Percentiles rank a stretch among this genome's conserved stretches.
phyloP scores from a whole-genome alignment of 2,329 filamentous ascomycete genomes.

The Aspergillus phoenicis region DNA sequence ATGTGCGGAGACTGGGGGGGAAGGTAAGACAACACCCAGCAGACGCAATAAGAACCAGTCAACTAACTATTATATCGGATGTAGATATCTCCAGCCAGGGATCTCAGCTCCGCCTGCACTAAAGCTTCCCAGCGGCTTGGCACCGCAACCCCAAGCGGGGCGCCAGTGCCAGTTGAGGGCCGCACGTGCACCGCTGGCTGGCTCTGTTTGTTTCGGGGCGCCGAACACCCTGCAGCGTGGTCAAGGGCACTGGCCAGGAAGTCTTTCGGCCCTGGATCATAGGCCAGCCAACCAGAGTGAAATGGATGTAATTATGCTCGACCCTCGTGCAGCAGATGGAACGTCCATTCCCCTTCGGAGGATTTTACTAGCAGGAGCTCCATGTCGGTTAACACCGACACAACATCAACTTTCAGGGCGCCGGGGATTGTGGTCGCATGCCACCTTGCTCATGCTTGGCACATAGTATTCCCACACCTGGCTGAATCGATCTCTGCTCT shows the following conservation, averaged over 20 bases:
- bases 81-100: not conserved
- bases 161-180: not conserved
- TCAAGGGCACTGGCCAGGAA: not conserved
- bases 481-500: not conserved
- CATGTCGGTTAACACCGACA: not conserved
- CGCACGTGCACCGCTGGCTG: constrained; percentile 8
- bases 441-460: not conserved
- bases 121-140: not conserved
- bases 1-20: not conserved
- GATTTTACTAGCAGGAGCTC: not conserved
- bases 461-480: not conserved
- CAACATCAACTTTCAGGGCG: not conserved
- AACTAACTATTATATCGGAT: too few relatives aligned
- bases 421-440: not conserved
- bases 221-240: not conserved
- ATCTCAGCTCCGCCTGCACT: not conserved
- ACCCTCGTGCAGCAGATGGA: not conserved
- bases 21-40: too few relatives aligned
- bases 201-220: not conserved
- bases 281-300: not conserved
- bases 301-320: not conserved
- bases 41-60: too few relatives aligned
- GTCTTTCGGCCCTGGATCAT: not conserved
- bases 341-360: not conserved
- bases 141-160: not conserved